These are phyloP conservation scores for Mycena crocata DNA, from an alignment of 768 basidiomycete species.

Conservation along the genomic window DNA sequence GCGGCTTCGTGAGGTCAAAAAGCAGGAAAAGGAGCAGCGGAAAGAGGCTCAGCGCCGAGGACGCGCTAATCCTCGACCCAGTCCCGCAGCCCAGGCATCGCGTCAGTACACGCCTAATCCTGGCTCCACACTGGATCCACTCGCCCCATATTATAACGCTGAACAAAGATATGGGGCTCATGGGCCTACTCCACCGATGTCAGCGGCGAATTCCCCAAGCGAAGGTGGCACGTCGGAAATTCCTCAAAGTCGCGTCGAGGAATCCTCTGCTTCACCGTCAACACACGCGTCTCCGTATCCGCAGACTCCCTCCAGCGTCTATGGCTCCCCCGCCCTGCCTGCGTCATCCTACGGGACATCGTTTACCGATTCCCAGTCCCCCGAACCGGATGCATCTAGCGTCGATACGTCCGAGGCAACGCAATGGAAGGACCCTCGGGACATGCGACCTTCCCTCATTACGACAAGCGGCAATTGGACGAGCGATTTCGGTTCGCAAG, in stretches of 20 bases:
- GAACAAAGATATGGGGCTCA: slow-evolving; percentile 48
- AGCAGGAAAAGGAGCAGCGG: slow-evolving; percentile 49
- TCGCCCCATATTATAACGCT: slow-evolving; percentile 35
- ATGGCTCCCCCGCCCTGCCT: slow-evolving; percentile 24
- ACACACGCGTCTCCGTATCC: slow-evolving; percentile 29
- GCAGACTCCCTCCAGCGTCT: slow-evolving; percentile 29
- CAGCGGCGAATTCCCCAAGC: slow-evolving; percentile 60
- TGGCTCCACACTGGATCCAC: slow-evolving; percentile 34
- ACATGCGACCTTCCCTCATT: not conserved
- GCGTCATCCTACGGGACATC: slow-evolving; percentile 16
- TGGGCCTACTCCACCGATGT: slow-evolving; percentile 66
- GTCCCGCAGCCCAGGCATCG: slow-evolving; percentile 33
- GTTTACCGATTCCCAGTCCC: slow-evolving; percentile 20
- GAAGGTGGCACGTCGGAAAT: slow-evolving; percentile 35
- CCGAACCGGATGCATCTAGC: slow-evolving; percentile 16
- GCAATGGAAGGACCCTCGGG: slow-evolving; percentile 16
- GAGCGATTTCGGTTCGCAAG: slow-evolving; percentile 7
- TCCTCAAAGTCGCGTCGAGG: slow-evolving; percentile 28
- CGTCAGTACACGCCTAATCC: slow-evolving; percentile 24
- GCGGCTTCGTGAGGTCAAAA: slow-evolving; percentile 53
- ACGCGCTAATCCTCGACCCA: slow-evolving; percentile 35
- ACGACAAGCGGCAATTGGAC: slow-evolving; percentile 21
- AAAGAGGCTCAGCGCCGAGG: slow-evolving; percentile 41
- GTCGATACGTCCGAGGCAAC: not conserved
- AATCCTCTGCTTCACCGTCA: slow-evolving; percentile 16